phyloP scores from a whole-genome alignment of 2,329 filamentous ascomycete species.

The Rugonectria rugulosa region DNA sequence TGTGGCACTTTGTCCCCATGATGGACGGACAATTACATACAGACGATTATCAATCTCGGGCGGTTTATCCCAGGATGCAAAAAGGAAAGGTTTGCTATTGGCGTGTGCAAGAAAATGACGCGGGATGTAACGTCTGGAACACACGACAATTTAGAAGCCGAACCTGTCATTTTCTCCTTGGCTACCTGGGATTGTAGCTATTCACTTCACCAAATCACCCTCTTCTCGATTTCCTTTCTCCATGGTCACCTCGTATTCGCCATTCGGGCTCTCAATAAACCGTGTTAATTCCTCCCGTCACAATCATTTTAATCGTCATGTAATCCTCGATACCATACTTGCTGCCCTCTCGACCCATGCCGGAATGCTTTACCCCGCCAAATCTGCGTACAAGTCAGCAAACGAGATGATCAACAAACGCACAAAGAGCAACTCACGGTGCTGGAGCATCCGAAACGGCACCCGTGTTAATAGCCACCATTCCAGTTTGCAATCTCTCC shows the following conservation, averaged over 20 bases:
- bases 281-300: conserved; percentile 43
- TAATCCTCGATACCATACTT: conserved; percentile 69
- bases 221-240: too few species aligned
- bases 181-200: too few species aligned
- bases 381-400: conserved; percentile 47
- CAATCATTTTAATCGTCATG: conserved; percentile 62
- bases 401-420: background rate
- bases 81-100: background rate
- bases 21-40: conserved; percentile 1
- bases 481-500: conserved; percentile 73
- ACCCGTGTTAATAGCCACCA: conserved; percentile 72
- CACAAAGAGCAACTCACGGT: conserved; percentile 30
- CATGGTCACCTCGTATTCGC: too few species aligned
- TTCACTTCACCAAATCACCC: background rate
- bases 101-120: background rate
- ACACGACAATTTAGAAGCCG: too few species aligned
- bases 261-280: too few species aligned
- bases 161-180: too few species aligned
- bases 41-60: background rate
- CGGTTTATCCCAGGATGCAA: background rate
- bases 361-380: conserved; percentile 68
- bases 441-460: conserved; percentile 39
- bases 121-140: background rate
- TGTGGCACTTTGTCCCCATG: background rate
- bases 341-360: conserved; percentile 67